Evolutionary conservation across 2,329 filamentous ascomycete genomes (phyloP), one percentile per base, ranked within the genome.

Genomic region (Phyllosticta citrichinensis): DNA sequence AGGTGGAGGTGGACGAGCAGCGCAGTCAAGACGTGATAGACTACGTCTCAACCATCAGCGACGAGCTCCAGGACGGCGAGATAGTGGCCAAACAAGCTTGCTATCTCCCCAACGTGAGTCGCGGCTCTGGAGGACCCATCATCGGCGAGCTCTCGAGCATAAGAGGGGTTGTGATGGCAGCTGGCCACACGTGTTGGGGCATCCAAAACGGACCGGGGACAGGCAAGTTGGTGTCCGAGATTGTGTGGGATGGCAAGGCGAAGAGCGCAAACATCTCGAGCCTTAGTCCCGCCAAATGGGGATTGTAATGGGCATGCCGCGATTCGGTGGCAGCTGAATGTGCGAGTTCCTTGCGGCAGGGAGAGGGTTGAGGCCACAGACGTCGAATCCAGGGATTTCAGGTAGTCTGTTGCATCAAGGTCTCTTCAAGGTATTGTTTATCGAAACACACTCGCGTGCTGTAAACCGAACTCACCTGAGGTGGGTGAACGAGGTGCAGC

Each of bases 151-250:
- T 91, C 8, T 56, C 55, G 5, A 81, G 82, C 1, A 83, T 87
- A 0, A 82, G 84, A 6, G 91, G 92, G 0, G 69, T 97, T 52
- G 87, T 88, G 72, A 79, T 97, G 63, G 94, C 94, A 0, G 83
- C 90, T 0, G 94, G 94, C 0, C 94, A 99, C 77, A 96, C 91
- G 1, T 97, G 93, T 76, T 99, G 94, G 94, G 94, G 94, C 0
- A 96, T 99, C 22, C 93, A 97, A 76, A 97, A 99, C 76, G 91
- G 86, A 0, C 92, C 93, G 1, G 94, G 82, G 1, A 97, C 93
- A 40, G 77, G 75, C 1, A 77, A 75, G 65, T 62, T 77, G 65
- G 68, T 80, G 57, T 73, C 69, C 65, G 77, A 80, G 68, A 69
- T 79, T 65, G 75, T 79, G 35, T 79, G 75, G 69, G 77, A 78